Conservation (phyloP, 306 rosid genomes). For the Trichosanthes truncata region DNA sequence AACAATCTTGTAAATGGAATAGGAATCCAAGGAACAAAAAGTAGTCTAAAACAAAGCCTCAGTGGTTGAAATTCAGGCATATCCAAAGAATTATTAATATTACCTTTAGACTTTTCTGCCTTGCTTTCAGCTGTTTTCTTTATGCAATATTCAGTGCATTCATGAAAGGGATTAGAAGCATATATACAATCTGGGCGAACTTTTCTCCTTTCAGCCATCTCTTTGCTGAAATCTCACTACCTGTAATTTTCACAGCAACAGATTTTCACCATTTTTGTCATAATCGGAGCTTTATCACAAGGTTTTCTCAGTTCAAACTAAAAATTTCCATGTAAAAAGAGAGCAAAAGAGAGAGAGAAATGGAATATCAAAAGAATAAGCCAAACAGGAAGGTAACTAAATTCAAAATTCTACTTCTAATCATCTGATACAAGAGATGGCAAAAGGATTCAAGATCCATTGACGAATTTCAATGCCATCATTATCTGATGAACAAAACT, state of each 20-base stretch:
- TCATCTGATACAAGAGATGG: background rate
- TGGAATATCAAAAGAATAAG: background rate
- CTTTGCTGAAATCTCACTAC: background rate
- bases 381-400: background rate
- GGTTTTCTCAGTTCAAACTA: background rate
- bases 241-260: conserved; percentile 10
- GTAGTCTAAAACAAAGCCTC: background rate
- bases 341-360: background rate
- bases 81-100: background rate
- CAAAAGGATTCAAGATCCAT: background rate
- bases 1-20: background rate
- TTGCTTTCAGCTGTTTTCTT: conserved; percentile 55
- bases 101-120: conserved; percentile 41
- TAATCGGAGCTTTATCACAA: background rate
- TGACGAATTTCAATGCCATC: background rate
- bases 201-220: conserved; percentile 53
- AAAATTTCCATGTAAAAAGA: background rate
- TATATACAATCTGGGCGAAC: conserved; percentile 48
- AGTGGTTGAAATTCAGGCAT: background rate
- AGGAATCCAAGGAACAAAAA: background rate
- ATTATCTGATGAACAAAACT: background rate
- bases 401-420: background rate
- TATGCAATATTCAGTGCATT: conserved; percentile 64
- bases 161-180: conserved; percentile 78
- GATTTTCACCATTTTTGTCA: background rate